Base-by-base conservation (phyloP, 1,284 basidiomycete genomes). In the Meripilus lineatus region DNA sequence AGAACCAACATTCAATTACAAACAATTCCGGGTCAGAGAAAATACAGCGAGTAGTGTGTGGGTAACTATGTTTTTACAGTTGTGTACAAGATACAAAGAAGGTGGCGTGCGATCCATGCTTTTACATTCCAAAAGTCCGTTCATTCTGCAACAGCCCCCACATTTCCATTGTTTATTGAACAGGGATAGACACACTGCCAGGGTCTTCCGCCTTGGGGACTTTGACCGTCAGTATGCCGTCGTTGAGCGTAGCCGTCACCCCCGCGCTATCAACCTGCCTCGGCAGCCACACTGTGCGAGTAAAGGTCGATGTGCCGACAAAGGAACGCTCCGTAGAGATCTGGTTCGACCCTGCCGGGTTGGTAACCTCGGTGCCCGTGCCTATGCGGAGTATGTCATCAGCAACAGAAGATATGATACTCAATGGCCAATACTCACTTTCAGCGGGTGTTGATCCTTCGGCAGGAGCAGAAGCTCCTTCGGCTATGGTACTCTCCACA, bases 221-320 rank as follows among this genome's bases (percentile, higher is more conserved):
- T 2, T 65, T 74, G 37, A 88, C 58, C 2, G 74, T 83, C 44
- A 89, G 70, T 22, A 89, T 71, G 7, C 86, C 87, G 45, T 89
- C 79, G 25, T 71, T 64, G 48, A 89, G 65, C 53, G 79, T 83
- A 10, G 85, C 86, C 1, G 68, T 64, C 15, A 88, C 79, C 47
- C 70, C 73, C 33, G 65, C 67, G 32, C 67, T 63, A 53, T 88
- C 80, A 0, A 86, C 70, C 3, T 78, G 70, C 4, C 70, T 71
- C 28, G 86, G 82, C 21, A 89, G 69, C 74, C 79, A 81, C 20
- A 89, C 71, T 0, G 81, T 88, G 37, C 83, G 74, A 15, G 74
- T 72, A 59, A 88, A 89, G 4, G 70, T 63, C 5, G 75, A 64
- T 32, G 71, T 71, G 24, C 74, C 68, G 11, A 74, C 69, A 55